Conservation (phyloP, 345 rosid genomes). For the Eutrema japonicum region DNA sequence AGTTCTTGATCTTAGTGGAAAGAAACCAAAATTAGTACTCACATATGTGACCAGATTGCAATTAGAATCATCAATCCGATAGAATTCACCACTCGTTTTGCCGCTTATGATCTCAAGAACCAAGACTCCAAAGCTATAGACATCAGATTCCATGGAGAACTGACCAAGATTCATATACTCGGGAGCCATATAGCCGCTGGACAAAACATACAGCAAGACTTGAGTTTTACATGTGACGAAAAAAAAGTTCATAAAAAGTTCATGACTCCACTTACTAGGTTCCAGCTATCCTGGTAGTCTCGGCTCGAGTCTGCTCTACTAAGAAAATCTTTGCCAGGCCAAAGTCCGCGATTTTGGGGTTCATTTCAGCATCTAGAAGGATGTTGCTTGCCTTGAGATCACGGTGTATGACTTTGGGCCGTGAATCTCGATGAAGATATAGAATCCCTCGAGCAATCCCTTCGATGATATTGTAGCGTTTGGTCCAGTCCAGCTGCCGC, state of each 20-base stretch:
- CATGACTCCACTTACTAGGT: conserved; percentile 14
- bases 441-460: conserved; percentile 25
- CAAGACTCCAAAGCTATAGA: conserved; percentile 26
- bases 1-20: background rate
- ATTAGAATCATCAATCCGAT: conserved; percentile 7
- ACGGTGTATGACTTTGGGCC: conserved; percentile 18
- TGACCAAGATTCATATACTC: conserved; percentile 44
- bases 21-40: conserved; percentile 6
- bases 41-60: conserved; percentile 39
- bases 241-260: background rate
- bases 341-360: conserved; percentile 8
- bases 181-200: conserved; percentile 43
- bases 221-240: background rate
- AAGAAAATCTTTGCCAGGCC: conserved; percentile 24
- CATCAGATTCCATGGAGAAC: conserved; percentile 35
- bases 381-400: conserved; percentile 26
- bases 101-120: conserved; percentile 44
- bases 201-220: background rate
- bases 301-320: conserved; percentile 1
- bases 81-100: conserved; percentile 10
- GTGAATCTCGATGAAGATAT: conserved; percentile 23
- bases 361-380: conserved; percentile 15
- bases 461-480: conserved; percentile 15
- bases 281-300: conserved; percentile 25
- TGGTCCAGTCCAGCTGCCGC: background rate